A percentile compares a stretch with the other conserved stretches of the same genome.
Evolutionary conservation across 2,329 filamentous ascomycete genomes (phyloP).

Genomic region (Hymenoscyphus albidus): DNA sequence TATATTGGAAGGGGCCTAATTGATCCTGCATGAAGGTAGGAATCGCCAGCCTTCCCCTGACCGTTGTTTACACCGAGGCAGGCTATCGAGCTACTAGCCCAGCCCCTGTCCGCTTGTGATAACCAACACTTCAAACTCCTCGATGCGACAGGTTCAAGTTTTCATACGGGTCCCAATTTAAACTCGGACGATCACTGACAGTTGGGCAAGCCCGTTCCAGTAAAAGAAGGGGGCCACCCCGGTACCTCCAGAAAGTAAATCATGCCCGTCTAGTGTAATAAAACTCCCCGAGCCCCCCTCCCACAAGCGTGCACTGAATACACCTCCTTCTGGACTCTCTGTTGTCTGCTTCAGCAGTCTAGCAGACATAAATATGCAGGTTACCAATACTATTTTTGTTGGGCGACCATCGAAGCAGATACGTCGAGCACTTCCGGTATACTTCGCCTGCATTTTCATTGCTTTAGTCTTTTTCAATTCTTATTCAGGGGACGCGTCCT

Average conservation of each 20-base stretch:
- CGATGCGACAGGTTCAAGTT: conserved; percentile 3
- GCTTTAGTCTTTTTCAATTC: conserved; percentile 13
- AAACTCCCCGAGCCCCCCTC: background rate
- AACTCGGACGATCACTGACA: conserved; percentile 3
- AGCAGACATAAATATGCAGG: conserved; percentile 13
- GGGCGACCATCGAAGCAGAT: conserved; percentile 11
- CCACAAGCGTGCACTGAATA: background rate
- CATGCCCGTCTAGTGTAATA: background rate
- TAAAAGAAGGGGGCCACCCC: background rate
- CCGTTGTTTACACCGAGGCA: background rate
- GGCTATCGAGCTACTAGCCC: background rate
- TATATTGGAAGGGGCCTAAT: background rate
- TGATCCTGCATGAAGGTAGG: background rate
- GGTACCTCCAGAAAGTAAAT: background rate
- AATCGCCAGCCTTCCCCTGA: background rate
- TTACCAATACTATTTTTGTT: conserved; percentile 8
- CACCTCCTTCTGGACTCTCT: background rate
- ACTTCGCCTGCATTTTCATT: conserved; percentile 13
- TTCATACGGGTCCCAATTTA: conserved; percentile 1
- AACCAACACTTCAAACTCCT: conserved; percentile 4
- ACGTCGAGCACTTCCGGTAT: conserved; percentile 13
- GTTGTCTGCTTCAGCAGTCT: background rate
- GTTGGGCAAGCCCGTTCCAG: background rate
- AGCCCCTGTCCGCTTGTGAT: background rate
- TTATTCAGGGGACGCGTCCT: background rate